These are phyloP conservation scores for Solanum rostratum DNA, from an alignment of 257 asterid genomes.

Conservation along the genomic window DNA sequence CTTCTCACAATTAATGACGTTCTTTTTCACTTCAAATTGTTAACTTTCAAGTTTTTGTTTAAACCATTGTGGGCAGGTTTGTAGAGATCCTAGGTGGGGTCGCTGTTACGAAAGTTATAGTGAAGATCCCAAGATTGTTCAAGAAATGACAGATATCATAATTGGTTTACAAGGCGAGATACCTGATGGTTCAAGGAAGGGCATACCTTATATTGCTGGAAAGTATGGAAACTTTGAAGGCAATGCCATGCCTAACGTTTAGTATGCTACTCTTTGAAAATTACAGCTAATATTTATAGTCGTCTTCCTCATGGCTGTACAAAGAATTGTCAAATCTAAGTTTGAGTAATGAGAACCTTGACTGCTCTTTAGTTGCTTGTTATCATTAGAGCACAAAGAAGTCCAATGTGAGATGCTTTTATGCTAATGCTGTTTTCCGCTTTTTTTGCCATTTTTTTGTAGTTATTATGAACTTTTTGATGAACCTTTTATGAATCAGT, in stretches of 20 bases:
- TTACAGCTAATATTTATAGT: not conserved
- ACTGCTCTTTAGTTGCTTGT: not conserved
- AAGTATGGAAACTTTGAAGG: constrained; percentile 27
- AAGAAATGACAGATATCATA: constrained; percentile 77
- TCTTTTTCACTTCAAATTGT: not conserved
- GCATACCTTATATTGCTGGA: constrained; percentile 71
- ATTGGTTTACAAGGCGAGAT: constrained; percentile 82
- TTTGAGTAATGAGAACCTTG: not conserved
- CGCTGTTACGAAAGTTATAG: constrained; percentile 92
- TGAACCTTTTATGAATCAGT: not conserved
- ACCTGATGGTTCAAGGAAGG: constrained; percentile 56
- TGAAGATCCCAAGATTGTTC: constrained; percentile 75
- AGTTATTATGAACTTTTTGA: not conserved
- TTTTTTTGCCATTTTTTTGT: not conserved
- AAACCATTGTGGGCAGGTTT: constrained; percentile 36
- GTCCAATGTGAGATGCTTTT: not conserved
- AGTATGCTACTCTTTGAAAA: not conserved
- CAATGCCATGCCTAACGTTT: constrained; percentile 3
- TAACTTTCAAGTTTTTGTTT: not conserved
- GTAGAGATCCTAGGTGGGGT: constrained; percentile 98
- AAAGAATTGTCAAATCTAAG: not conserved
- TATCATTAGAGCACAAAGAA: not conserved
- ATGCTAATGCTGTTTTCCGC: not conserved
- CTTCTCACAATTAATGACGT: not conserved
- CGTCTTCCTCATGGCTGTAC: not conserved